phyloP scores from a whole-genome alignment of 495 filamentous ascomycete species.

The Lindgomyces ingoldianus region DNA sequence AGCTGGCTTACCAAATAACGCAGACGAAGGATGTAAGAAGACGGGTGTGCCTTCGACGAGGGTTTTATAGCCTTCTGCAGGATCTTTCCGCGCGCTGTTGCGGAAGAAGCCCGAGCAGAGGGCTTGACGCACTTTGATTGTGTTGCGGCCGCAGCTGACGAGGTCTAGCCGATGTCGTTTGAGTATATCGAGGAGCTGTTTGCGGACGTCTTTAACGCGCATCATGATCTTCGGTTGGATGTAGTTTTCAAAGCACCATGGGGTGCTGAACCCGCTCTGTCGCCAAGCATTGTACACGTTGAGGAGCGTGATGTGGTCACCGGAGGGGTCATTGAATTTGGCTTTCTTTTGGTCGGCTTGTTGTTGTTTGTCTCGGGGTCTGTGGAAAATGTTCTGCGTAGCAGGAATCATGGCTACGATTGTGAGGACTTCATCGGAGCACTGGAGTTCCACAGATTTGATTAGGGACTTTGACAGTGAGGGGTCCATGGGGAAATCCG shows the following conservation, averaged over 20 bases:
- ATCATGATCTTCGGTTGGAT: slow-evolving; percentile 88
- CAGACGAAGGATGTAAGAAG: slow-evolving; percentile 86
- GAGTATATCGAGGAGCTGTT: slow-evolving; percentile 92
- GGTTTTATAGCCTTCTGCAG: slow-evolving; percentile 94
- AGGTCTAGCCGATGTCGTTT: slow-evolving; percentile 81
- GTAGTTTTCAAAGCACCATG: slow-evolving; percentile 98
- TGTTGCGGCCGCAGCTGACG: slow-evolving; percentile 81
- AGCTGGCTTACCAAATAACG: slow-evolving; percentile 90
- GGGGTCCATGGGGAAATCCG: slow-evolving; percentile 94
- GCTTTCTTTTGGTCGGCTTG: slow-evolving; percentile 97
- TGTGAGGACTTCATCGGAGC: slow-evolving; percentile 88
- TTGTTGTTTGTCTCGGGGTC: slow-evolving; percentile 93
- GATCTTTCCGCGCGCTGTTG: slow-evolving; percentile 92
- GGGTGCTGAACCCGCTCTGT: slow-evolving; percentile 70
- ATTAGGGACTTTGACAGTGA: slow-evolving; percentile 88
- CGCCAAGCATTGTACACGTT: slow-evolving; percentile 99
- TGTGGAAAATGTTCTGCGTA: slow-evolving; percentile 78
- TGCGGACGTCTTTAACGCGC: slow-evolving; percentile 86
- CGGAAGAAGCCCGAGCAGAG: slow-evolving; percentile 94
- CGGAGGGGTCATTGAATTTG: slow-evolving; percentile 93
- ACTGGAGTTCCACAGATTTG: slow-evolving; percentile 79
- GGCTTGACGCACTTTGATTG: slow-evolving; percentile 83
- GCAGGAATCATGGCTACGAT: slow-evolving; percentile 91
- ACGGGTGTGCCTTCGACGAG: slow-evolving; percentile 93
- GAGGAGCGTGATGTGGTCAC: slow-evolving; percentile 90